A percentile compares a stretch with the other conserved stretches of the same genome.
Conservation (phyloP, 345 rosid genomes). For the Eucalyptus polyanthemos region DNA sequence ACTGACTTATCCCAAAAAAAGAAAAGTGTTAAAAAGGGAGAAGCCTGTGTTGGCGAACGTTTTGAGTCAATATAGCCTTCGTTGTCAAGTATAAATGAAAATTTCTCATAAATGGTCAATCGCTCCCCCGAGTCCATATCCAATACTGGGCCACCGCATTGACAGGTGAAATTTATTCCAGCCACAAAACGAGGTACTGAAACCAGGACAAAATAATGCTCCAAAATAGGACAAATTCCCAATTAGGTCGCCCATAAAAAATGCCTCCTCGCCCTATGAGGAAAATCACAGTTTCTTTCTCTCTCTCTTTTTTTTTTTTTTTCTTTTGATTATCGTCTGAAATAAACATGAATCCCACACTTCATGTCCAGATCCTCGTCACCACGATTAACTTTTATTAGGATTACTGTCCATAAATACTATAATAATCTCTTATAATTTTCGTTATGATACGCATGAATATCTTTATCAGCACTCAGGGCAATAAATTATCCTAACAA, state of each 20-base stretch:
- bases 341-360: background rate
- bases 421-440: background rate
- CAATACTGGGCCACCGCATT: background rate
- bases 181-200: background rate
- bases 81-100: too few relatives aligned
- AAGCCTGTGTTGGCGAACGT: too few relatives aligned
- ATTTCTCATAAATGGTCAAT: background rate
- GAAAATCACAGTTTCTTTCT: background rate
- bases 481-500: background rate
- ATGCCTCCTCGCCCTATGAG: background rate
- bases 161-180: background rate
- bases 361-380: background rate
- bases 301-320: too few relatives aligned
- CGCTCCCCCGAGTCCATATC: background rate
- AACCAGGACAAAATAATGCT: background rate
- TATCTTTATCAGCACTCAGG: too few relatives aligned
- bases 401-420: background rate
- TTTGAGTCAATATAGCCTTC: too few relatives aligned
- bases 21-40: too few relatives aligned
- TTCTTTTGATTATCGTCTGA: background rate
- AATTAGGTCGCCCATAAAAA: background rate
- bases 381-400: background rate
- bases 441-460: background rate
- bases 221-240: background rate
- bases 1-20: too few relatives aligned